A percentile compares a stretch with the other conserved stretches of the same genome.
These are phyloP conservation scores for Curvularia verruculosa DNA, from an alignment of 2,329 filamentous ascomycete genomes.

Conservation along the genomic window DNA sequence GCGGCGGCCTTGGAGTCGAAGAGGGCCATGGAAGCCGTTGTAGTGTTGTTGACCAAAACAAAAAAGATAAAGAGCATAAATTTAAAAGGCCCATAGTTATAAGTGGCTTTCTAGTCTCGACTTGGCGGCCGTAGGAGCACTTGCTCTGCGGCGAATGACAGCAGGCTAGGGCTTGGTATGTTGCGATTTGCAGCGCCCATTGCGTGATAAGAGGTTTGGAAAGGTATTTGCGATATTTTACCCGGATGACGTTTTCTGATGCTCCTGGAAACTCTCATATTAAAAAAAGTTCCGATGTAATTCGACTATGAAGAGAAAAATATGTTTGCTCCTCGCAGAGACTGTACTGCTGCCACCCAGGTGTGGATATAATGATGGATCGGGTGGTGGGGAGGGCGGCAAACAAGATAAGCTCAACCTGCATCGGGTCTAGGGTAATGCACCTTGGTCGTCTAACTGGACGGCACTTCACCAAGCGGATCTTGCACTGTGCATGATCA, in stretches of 20 bases:
- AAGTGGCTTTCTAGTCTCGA: conserved; percentile 14
- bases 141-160: conserved; percentile 6
- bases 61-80: background rate
- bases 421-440: background rate
- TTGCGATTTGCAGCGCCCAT: conserved; percentile 18
- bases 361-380: conserved; percentile 2
- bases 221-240: background rate
- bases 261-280: background rate
- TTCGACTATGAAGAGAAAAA: background rate
- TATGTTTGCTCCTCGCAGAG: background rate
- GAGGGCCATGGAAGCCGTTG: conserved; percentile 23
- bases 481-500: background rate
- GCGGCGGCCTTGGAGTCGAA: conserved; percentile 28
- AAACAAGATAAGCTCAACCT: conserved; percentile 7
- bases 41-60: background rate
- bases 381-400: conserved; percentile 7
- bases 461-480: conserved; percentile 5
- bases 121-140: conserved; percentile 19
- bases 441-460: conserved; percentile 1
- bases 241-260: background rate
- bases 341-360: background rate
- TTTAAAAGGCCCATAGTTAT: conserved; percentile 12
- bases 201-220: conserved; percentile 16
- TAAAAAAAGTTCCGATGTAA: background rate
- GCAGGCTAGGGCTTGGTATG: conserved; percentile 13